A percentile compares a stretch with the other conserved stretches of the same genome.
These are phyloP conservation scores for Penicillium sp. DNA, from an alignment of 2,329 filamentous ascomycete species.

Conservation along the genomic window DNA sequence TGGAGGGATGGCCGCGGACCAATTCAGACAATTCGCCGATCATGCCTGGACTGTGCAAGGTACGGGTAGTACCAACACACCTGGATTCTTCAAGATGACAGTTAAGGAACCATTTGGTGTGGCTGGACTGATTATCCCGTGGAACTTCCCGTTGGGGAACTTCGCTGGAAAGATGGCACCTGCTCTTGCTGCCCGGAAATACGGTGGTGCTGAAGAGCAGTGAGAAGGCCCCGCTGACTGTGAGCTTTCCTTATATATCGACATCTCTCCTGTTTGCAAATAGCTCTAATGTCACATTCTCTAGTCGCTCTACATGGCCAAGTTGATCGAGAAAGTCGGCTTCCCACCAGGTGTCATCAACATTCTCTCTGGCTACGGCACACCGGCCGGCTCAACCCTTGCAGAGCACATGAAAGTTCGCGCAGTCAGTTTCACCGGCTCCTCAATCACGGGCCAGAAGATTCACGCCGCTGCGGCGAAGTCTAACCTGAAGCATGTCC, in stretches of 20 bases:
- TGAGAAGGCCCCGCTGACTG: slow-evolving; percentile 62
- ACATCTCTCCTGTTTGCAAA: background rate
- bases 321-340: slow-evolving; percentile 40
- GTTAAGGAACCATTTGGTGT: slow-evolving; percentile 57
- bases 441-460: slow-evolving; percentile 55
- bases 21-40: slow-evolving; percentile 31
- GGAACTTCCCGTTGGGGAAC: slow-evolving; percentile 54
- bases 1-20: slow-evolving; percentile 14
- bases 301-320: slow-evolving; percentile 38
- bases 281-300: background rate
- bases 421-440: slow-evolving; percentile 63
- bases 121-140: slow-evolving; percentile 58
- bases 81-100: slow-evolving; percentile 27
- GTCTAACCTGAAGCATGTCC: slow-evolving; percentile 38
- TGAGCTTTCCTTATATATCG: slow-evolving; percentile 24
- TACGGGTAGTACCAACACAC: slow-evolving; percentile 32
- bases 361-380: slow-evolving; percentile 61
- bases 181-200: slow-evolving; percentile 60
- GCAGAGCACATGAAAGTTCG: slow-evolving; percentile 61
- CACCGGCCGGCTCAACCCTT: slow-evolving; percentile 52
- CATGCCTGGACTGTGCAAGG: slow-evolving; percentile 32
- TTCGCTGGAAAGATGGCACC: slow-evolving; percentile 57
- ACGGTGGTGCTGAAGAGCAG: slow-evolving; percentile 62
- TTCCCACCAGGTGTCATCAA: slow-evolving; percentile 49
- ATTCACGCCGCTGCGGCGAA: slow-evolving; percentile 45